Base-by-base conservation (phyloP, 257 asterid species). In the Solanum bukasovii region DNA sequence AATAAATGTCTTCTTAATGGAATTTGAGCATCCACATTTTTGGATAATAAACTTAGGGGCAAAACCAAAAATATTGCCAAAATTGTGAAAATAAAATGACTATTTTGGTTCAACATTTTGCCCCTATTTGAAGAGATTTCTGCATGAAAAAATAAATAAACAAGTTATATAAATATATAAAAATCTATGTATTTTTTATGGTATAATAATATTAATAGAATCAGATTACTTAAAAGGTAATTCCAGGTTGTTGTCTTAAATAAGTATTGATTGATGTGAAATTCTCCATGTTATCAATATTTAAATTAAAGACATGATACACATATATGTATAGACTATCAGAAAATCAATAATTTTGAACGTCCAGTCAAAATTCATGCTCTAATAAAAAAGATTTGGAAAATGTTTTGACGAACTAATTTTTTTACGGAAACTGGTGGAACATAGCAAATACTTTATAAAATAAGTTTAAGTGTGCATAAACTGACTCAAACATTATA, bases 31-130 rank as follows among this genome's bases (percentile, higher is more conserved):
- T 38, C 4, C 34, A 21, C 86, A 71, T 27, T 78, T 29, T 25
- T 68, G 81, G 20, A 92, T 38, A 67, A 94, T 89, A 59, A 87
- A 94, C 3, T 93, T 71, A 21, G 91, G 84, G 96, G 92, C 90
- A 90, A 90, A 89, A 93, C 90, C 88, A 92, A 90, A 49, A 92
- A 88, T 68, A 79, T 79, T 44, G 94, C 92, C 21, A 90, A 90
- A 13, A 94, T 89, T 87, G 88, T 90, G 79, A 94, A 91, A 71
- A 92, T 84, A 75, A 93, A 56, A 37, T 35, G 38, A 37, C 9
- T 84, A 13, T 38, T 84, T 84, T 84, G 13, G 13, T 37, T 63
- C 37, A 84, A 25, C 87, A 84, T 63, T 68, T 79, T 79, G 85
- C 65, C 38, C 84, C 31, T 25, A 31, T 77, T 77, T 13, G 7